phyloP scores from a whole-genome alignment of 371 early-diverging fungal species.

The Mortierella sp. region DNA sequence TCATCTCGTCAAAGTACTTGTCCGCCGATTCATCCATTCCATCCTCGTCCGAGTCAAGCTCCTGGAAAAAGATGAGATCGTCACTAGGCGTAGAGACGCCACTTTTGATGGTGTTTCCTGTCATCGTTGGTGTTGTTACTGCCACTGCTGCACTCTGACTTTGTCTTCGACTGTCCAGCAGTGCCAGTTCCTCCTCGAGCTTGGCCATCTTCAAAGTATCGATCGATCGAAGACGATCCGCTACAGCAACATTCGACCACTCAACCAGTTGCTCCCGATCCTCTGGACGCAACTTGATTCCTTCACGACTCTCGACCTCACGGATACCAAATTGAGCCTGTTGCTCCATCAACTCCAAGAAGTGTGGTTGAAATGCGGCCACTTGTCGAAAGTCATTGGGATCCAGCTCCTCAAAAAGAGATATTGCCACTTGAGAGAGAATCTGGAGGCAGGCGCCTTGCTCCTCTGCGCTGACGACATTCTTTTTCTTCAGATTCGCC shows the following conservation, averaged over 20 bases:
- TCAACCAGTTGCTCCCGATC: background rate
- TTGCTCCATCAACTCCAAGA: background rate
- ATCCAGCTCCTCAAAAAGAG: background rate
- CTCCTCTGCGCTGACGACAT: background rate
- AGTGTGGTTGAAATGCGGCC: background rate
- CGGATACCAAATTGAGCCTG: background rate
- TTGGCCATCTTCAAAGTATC: background rate
- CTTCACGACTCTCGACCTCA: background rate
- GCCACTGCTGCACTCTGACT: background rate
- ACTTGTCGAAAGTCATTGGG: background rate
- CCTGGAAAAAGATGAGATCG: background rate
- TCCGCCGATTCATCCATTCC: background rate
- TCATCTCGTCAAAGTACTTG: background rate
- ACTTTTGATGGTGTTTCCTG: background rate
- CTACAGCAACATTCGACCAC: background rate
- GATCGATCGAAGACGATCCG: background rate
- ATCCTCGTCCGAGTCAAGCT: background rate
- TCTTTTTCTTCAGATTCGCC: background rate
- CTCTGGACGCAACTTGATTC: constrained; percentile 59
- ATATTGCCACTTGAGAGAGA: background rate
- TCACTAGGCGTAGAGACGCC: background rate
- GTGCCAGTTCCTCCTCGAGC: background rate
- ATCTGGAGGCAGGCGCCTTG: background rate
- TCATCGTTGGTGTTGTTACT: background rate
- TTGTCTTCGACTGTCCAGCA: background rate